Evolutionary conservation across 352 stramenopile species (phyloP), one percentile per base, ranked within the genome.

Genomic region (Blastocystis sp.): DNA sequence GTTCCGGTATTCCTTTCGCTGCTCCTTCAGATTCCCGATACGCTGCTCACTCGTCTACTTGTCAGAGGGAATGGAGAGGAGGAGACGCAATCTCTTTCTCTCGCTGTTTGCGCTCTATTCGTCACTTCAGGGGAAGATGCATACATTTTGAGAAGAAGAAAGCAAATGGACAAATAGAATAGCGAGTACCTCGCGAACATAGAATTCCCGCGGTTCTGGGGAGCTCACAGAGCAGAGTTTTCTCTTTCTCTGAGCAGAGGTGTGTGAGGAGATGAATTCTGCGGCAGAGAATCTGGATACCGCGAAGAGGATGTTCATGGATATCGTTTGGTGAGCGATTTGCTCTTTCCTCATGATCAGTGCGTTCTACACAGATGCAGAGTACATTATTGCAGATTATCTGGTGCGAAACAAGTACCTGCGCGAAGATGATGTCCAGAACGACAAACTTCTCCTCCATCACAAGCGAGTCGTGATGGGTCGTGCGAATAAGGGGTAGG

Each of bases 301-400:
- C 14, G 74, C 74, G 48, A 62, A 84, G 45, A 62, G 52, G 34
- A 56, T 84, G 19, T 84, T 67, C 74, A 62, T 84, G 41, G 48
- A 69, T n/a, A 45, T 84, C 53, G 34, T 84, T 7, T 61, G 48
- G 74, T 84, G 52, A 11, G 43, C 23, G 53, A 53, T 23, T 10
- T 34, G 19, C 19, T 7, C 4, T 14, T 1, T 34, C 21, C 40
- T 84, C 56, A 48, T 9, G 21, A 4, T 2, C 69, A 84, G 74
- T 43, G 74, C 74, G 21, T 84, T 84, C 21, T 84, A 84, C 43
- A 67, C 74, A 11, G 74, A 84, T 56, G 69, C 45, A 38, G 74
- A 84, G n/a, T 69, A 67, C 14, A 56, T 69, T 67, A 84, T 84
- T n/a, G 74, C 74, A 17, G 60, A 84, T 70, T 28, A 28, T 0